Evolutionary conservation across 2,329 filamentous ascomycete species (phyloP), one percentile per base, ranked within the genome.

Genomic region (Fusarium nelsonii): DNA sequence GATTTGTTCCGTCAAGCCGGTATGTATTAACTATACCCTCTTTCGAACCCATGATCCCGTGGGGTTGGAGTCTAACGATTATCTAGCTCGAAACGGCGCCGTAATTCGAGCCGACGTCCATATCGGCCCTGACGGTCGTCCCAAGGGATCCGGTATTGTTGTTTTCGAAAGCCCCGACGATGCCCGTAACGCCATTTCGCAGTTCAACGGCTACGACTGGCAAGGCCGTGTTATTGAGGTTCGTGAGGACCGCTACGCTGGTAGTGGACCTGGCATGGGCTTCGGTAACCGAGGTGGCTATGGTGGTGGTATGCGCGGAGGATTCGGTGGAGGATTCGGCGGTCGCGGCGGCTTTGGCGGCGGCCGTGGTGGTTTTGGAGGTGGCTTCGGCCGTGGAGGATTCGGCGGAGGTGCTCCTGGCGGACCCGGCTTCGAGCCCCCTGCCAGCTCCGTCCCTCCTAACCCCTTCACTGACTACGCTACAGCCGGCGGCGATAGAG

Each of bases 181-280:
- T 81, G 95, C 96, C 41, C 93, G 94, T 71, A 97, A 94, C 77
- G 96, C 96, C 23, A 99, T 99, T 71, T 90, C 94, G 77, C 94
- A 97, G 73, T 99, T 98, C 85, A 97, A 98, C 78, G 96, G 96
- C 62, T 98, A 97, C 78, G 96, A 99, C 70, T 99, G 96, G 96
- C 95, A 98, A 80, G 96, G 96, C 12, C 92, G 96, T 61, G 84
- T 90, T 53, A 88, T 99, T 51, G 96, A 99, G 80, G 96, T 99
- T 68, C 94, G 96, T 68, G 95, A 98, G 81, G 96, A 99, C 78
- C 92, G 96, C 60, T 99, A 94, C 78, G 96, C 96, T 63, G 90
- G 89, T 28, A 84, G 81, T 63, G 90, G 89, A 63, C 72, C 72
- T 11, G 80, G 73, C 78, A 84, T 74, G 83, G 88, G 87, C 61